Conservation (phyloP, 345 rosid genomes). For the Salix arbutifolia region DNA sequence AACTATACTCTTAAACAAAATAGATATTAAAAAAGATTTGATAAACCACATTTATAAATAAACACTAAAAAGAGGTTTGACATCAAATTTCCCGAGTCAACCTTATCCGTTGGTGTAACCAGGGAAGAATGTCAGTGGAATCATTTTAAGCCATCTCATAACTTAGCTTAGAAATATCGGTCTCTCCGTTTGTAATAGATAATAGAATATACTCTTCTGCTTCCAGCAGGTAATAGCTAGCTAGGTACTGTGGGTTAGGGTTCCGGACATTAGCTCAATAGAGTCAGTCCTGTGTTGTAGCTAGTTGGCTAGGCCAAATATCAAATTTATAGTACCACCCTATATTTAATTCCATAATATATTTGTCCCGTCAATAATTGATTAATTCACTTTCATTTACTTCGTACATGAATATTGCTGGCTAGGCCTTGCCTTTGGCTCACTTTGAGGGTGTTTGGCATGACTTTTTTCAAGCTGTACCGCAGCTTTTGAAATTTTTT, state of each 20-base stretch:
- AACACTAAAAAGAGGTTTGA: background rate
- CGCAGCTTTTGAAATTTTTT: too few species aligned
- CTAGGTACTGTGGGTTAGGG: background rate
- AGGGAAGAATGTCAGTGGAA: background rate
- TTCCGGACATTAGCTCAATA: background rate
- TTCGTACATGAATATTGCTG: background rate
- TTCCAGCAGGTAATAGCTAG: background rate
- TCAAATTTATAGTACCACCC: too few species aligned
- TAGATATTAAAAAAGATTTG: too few species aligned
- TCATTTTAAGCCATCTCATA: background rate
- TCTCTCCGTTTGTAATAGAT: background rate
- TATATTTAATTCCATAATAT: background rate
- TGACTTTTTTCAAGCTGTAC: too few species aligned
- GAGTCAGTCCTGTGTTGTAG: background rate
- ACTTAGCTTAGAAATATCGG: background rate
- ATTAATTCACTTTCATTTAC: background rate
- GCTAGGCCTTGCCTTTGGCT: background rate
- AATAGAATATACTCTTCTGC: background rate
- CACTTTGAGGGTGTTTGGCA: too few species aligned
- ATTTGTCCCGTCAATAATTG: background rate
- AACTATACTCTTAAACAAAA: too few species aligned
- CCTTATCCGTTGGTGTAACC: background rate
- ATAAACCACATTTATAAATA: too few species aligned
- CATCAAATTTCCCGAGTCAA: background rate
- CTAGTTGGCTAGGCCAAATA: background rate